These are phyloP conservation scores for Fusarium avenaceum DNA, from an alignment of 2,329 filamentous ascomycete species.

Conservation along the genomic window DNA sequence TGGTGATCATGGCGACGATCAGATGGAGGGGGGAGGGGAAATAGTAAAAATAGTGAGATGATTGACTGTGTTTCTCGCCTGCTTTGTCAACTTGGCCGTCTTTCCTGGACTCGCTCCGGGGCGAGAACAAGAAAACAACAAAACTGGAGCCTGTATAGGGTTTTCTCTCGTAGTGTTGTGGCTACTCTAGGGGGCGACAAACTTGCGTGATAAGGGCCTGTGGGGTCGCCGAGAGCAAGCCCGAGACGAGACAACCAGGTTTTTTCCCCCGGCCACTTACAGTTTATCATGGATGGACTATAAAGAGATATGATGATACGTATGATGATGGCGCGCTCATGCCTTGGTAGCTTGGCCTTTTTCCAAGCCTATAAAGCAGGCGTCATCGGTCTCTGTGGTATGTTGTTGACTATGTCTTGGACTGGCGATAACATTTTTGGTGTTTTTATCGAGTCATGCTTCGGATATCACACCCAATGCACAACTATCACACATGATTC, in stretches of 20 bases:
- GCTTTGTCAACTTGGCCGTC: constrained; percentile 15
- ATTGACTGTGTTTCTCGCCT: constrained; percentile 29
- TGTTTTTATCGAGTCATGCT: constrained; percentile 33
- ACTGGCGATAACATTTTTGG: constrained; percentile 37
- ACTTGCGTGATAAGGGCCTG: constrained; percentile 47
- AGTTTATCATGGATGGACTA: constrained; percentile 2
- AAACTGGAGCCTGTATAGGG: constrained; percentile 47
- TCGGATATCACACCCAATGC: neutral
- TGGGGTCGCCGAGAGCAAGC: constrained; percentile 52
- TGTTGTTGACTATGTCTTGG: constrained; percentile 20
- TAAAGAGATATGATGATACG: constrained; percentile 23
- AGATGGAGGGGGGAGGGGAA: constrained; percentile 12
- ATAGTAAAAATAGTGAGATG: constrained; percentile 19
- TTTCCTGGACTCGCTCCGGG: constrained; percentile 43
- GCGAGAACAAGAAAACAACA: constrained; percentile 45
- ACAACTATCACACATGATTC: neutral
- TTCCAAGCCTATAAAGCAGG: constrained; percentile 7
- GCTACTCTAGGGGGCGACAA: constrained; percentile 33
- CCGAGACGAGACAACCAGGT: constrained; percentile 45
- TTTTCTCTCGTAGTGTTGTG: constrained; percentile 31
- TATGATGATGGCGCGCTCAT: constrained; percentile 37
- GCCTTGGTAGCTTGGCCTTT: constrained; percentile 3
- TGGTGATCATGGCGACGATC: constrained; percentile 41
- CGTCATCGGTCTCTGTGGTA: constrained; percentile 22
- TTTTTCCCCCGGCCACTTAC: neutral